Evolutionary conservation across 179 eudicot species (phyloP), one percentile per base, ranked within the genome.

Genomic region (Actinidia arguta): DNA sequence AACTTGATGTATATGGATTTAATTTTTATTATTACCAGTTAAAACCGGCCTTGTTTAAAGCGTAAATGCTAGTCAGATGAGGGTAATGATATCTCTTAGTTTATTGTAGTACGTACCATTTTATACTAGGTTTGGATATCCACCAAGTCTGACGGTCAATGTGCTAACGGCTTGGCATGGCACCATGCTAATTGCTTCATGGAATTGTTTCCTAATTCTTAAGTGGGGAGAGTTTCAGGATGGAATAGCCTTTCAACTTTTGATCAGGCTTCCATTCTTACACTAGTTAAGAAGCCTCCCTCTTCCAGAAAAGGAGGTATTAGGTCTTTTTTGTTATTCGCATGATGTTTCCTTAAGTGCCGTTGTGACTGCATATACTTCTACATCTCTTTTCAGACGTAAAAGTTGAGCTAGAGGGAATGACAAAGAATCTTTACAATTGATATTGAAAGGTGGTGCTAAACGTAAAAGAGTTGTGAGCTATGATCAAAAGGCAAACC

Each of bases 131-230:
- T 94, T 61, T 97, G 99, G 17, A 82, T 95, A 83, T 95, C 99
- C 56, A 79, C 90, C 81, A 95, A 95, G 84, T 89, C 90, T 82
- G 93, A 89, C 48, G 95, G 96, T 85, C 92, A 91, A 90, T 91
- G 91, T 81, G 79, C 96, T 50, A 92, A 63, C 87, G 83, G 93
- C 58, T 87, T 94, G 88, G 85, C 92, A 80, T 97, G 99, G 99
- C 85, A 94, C 88, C 99, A 97, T 84, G 98, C 97, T 68, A 88
- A 61, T 64, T 97, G 99, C 86, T 93, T 90, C 87, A 78, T 92
- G 75, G 93, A 88, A 81, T 72, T 83, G 61, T 89, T 83, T 85
- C 91, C 97, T 69, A 83, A 89, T 71, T 86, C 88, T 25, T 81
- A 83, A 73, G 86, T 91, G 18, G 91, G 92, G 83, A 93, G 86